These are phyloP conservation scores for Euphorbia peplus DNA, from an alignment of 345 rosid species.

Conservation along the genomic window DNA sequence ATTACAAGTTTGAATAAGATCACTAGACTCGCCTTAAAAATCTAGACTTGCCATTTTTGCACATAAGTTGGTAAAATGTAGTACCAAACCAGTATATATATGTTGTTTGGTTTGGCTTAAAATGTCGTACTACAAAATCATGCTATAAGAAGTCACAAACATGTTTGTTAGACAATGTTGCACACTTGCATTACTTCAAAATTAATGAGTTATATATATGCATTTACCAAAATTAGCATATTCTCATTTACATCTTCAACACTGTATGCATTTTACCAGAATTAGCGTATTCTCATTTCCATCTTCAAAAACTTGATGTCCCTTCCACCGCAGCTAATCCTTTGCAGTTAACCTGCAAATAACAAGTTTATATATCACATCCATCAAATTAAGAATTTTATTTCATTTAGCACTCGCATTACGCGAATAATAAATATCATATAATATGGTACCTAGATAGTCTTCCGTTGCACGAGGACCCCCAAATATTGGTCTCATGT, in stretches of 20 bases:
- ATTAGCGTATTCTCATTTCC: not conserved
- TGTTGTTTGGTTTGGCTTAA: no score
- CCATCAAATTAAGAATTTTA: not conserved
- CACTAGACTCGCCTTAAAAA: no score
- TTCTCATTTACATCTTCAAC: not conserved
- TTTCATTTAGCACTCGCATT: not conserved
- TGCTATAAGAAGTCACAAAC: no score
- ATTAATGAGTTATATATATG: no score
- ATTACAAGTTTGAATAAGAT: no score
- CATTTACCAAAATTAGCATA: not conserved
- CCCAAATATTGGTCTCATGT: conserved; percentile 90
- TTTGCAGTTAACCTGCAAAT: not conserved
- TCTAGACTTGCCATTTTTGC: no score
- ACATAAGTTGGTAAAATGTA: not conserved
- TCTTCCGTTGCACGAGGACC: conserved; percentile 55
- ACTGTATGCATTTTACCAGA: no score
- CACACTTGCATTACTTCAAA: no score
- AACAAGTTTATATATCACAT: not conserved
- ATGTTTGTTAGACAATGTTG: no score
- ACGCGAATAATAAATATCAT: not conserved
- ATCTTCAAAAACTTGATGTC: not conserved
- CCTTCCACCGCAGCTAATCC: not conserved
- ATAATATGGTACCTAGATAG: conserved; percentile 20
- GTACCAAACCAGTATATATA: no score
- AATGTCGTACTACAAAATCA: no score